Evolutionary conservation across 164 flowering plant species (phyloP), one percentile per base, ranked within the genome.

Genomic region (Annona squamosa): DNA sequence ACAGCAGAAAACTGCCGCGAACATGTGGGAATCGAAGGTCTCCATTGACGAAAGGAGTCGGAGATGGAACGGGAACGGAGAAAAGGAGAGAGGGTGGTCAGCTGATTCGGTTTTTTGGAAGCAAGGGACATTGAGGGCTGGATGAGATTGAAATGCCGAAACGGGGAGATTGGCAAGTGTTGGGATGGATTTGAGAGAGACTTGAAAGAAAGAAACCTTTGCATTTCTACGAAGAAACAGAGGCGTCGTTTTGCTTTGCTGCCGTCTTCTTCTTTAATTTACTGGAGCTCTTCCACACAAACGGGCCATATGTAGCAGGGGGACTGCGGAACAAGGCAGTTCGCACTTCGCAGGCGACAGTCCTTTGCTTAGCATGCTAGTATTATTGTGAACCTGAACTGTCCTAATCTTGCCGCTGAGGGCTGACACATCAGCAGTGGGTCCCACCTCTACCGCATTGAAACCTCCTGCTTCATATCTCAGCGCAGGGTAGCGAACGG

Each of bases 41-140:
- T 64, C 73, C 77, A 71, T 70, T 73, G 65, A 75, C 37, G 56
- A 44, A 63, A 57, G 41, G 71, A 44, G 63, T 41, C 69, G 69
- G 71, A 65, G 59, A 71, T 17, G 7, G 61, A 71, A 13, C 26
- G 73, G 41, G 72, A 69, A 52, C 65, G 73, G 65, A 52, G 17
- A 16, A 19, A 16, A 3, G 70, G 52, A 37, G 73, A 10, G 48
- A 59, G 63, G 63, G 48, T 41, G 42, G 37, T 26, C 37, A 56
- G 43, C 70, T 74, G 69, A 47, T 73, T 73, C 13, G 75, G 72
- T 72, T 41, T 56, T 65, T 10, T 44, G 13, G 57, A 26, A 12
- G 72, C 3, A 68, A 70, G 1, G 37, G 67, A 62, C 37, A 45
- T 9, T 44, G 71, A 71, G 16, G 19, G 43, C 17, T 75, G 52